Percentiles rank a stretch among this genome's conserved stretches.
Evolutionary conservation across 2,329 filamentous ascomycete species (phyloP).

Genomic region (Alternaria triticimaculans): DNA sequence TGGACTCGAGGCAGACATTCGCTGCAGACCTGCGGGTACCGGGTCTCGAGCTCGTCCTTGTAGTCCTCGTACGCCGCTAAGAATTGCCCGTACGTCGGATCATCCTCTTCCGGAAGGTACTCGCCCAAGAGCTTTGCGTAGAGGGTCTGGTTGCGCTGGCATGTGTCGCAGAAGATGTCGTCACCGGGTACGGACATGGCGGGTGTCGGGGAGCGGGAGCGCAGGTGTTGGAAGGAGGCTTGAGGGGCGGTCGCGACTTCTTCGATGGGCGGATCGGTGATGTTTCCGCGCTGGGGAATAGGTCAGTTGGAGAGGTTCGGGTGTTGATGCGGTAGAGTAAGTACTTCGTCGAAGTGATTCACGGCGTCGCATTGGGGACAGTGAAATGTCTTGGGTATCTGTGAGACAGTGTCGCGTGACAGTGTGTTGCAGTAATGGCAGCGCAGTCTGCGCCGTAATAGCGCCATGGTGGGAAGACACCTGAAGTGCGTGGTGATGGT

Average conservation of each 20-base stretch:
- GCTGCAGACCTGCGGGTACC: conserved; percentile 88
- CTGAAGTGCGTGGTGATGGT: conserved; percentile 1
- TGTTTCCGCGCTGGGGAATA: conserved; percentile 75
- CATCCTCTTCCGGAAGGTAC: conserved; percentile 71
- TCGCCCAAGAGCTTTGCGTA: conserved; percentile 77
- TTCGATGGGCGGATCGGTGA: conserved; percentile 79
- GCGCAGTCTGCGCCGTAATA: conserved; percentile 44
- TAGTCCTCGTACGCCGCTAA: conserved; percentile 74
- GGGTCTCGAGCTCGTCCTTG: conserved; percentile 74
- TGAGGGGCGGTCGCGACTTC: conserved; percentile 44
- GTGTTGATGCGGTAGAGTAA: conserved; percentile 3
- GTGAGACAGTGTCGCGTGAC: conserved; percentile 29
- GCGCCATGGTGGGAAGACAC: conserved; percentile 31
- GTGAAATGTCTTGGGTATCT: conserved; percentile 31
- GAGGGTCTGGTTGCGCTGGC: conserved; percentile 87
- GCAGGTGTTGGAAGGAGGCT: conserved; percentile 29
- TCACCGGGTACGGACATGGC: conserved; percentile 35
- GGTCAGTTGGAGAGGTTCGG: conserved; percentile 19
- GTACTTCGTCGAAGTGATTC: conserved; percentile 87
- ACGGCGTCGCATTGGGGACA: conserved; percentile 76
- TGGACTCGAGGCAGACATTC: conserved; percentile 79
- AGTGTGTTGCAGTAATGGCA: conserved; percentile 45
- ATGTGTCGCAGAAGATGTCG: conserved; percentile 73
- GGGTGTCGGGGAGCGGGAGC: conserved; percentile 36
- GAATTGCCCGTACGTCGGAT: conserved; percentile 72